A percentile compares a stretch with the other conserved stretches of the same genome.
Evolutionary conservation across 2,329 filamentous ascomycete genomes (phyloP).

Genomic region (Epichloe coenophiala): DNA sequence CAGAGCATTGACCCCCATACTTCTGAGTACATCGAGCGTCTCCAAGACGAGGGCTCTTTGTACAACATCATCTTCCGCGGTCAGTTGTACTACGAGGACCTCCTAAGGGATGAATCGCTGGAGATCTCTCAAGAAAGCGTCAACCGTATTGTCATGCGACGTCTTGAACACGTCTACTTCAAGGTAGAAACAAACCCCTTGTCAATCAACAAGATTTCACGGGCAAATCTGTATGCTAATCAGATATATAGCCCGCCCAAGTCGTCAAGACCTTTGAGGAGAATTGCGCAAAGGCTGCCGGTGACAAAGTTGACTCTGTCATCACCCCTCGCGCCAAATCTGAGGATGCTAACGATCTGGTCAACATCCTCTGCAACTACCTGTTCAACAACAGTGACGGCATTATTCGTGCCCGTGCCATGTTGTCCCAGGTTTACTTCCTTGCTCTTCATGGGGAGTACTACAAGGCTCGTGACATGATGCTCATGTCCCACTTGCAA

Average conservation of each 20-base stretch:
- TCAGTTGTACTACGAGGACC: slow-evolving; percentile 74
- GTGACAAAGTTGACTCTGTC: slow-evolving; percentile 54
- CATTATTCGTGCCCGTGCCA: slow-evolving; percentile 88
- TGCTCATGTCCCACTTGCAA: slow-evolving; percentile 98
- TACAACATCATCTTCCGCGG: slow-evolving; percentile 89
- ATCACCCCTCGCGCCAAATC: slow-evolving; percentile 63
- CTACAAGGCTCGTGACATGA: slow-evolving; percentile 96
- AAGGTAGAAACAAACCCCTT: slow-evolving; percentile 46
- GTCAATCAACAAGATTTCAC: background rate
- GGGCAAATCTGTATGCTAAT: slow-evolving; percentile 3
- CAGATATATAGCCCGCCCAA: slow-evolving; percentile 52
- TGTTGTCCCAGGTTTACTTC: slow-evolving; percentile 99
- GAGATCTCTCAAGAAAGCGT: slow-evolving; percentile 72
- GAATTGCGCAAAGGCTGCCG: slow-evolving; percentile 77
- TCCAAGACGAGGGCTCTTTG: slow-evolving; percentile 78
- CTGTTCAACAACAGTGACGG: slow-evolving; percentile 90
- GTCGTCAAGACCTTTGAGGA: slow-evolving; percentile 91
- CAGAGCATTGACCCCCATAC: slow-evolving; percentile 98
- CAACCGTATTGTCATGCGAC: slow-evolving; percentile 86
- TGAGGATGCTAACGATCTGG: slow-evolving; percentile 58
- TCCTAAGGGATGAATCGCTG: slow-evolving; percentile 56
- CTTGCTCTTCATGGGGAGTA: slow-evolving; percentile 94
- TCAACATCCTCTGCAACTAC: slow-evolving; percentile 85
- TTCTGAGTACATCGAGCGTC: slow-evolving; percentile 91
- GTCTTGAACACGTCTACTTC: slow-evolving; percentile 97